Evolutionary conservation across 2,329 filamentous ascomycete genomes (phyloP).

Genomic region (Ophiocordyceps camponoti-rufipedis): DNA sequence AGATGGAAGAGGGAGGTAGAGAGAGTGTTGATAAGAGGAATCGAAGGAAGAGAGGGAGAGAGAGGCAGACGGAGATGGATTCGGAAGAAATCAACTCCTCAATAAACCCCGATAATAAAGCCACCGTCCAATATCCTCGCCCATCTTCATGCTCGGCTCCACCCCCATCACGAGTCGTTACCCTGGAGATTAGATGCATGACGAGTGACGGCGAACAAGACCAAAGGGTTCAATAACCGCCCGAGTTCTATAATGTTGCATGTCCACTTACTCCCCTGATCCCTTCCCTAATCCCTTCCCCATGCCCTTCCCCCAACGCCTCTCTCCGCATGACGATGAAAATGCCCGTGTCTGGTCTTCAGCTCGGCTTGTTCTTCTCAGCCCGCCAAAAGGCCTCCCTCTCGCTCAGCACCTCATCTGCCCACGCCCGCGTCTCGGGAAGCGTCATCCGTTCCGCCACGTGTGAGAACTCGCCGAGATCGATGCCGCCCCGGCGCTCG

Average conservation of each 20-base stretch:
- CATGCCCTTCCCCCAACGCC: background rate
- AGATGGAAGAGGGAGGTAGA: background rate
- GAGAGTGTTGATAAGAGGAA: background rate
- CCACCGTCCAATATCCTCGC: background rate
- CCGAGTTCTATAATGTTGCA: background rate
- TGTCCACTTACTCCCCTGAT: background rate
- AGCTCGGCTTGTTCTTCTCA: slow-evolving; percentile 12
- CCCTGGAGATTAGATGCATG: background rate
- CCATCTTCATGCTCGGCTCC: background rate
- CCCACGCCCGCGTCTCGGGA: slow-evolving; percentile 68
- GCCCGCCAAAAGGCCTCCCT: slow-evolving; percentile 52
- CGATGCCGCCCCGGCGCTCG: slow-evolving; percentile 53
- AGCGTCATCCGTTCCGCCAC: slow-evolving; percentile 58
- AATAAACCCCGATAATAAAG: background rate
- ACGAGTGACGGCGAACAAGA: background rate
- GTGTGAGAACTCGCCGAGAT: slow-evolving; percentile 74
- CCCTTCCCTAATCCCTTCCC: too few species aligned
- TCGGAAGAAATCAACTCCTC: background rate
- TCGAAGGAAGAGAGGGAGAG: background rate
- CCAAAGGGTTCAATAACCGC: background rate
- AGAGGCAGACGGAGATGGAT: background rate
- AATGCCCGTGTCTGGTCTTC: slow-evolving; percentile 1
- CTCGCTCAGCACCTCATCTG: slow-evolving; percentile 56
- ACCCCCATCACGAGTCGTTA: background rate
- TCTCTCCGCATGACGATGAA: background rate